Evolutionary conservation across 306 rosid species (phyloP), one percentile per base, ranked within the genome.

Genomic region (Acacia confusa): DNA sequence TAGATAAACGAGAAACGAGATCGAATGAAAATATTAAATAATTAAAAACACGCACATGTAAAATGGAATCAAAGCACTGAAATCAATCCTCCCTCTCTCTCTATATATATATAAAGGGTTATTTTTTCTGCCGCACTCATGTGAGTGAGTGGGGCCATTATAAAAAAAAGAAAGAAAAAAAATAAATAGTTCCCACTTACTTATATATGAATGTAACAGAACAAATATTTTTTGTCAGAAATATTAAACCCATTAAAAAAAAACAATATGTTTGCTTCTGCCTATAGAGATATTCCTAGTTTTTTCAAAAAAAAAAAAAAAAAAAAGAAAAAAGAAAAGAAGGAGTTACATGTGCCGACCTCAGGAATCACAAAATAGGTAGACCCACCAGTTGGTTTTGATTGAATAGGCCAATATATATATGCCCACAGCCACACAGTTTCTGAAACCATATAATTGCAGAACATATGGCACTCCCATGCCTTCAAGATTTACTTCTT

Each of bases 341-440:
- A 13, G 30, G 4, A 58, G 0, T 4, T 0, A 9, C 40, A 36
- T 36, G 6, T 36, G 7, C 30, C 64, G 5, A 8, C 6, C 15
- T n/a, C 65, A 22, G 6, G 9, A 20, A 47, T 47, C 53, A 14
- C 9, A 17, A 44, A 0, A 52, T 24, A 24, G 64, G 65, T 11
- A 10, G 28, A n/a, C 27, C 64, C 64, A 3, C 64, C 30, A 22
- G 60, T 53, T 25, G 25, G 68, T 24, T 14, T 25, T 60, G 53
- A 15, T 22, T 10, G 65, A 22, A 30, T 11, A 13, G 36, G 68
- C 38, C 68, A 61, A 61, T 30, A 30, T 30, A 30, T 4, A 8
- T 9, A 80, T 40, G 69, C 75, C 55, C 61, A 44, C 61, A 77
- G 68, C 88, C 86, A 89, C 89, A 86, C 24, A 78, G 64, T 22